Evolutionary conservation across 768 basidiomycete genomes (phyloP).

Genomic region (Symmetrospora coprosmae): DNA sequence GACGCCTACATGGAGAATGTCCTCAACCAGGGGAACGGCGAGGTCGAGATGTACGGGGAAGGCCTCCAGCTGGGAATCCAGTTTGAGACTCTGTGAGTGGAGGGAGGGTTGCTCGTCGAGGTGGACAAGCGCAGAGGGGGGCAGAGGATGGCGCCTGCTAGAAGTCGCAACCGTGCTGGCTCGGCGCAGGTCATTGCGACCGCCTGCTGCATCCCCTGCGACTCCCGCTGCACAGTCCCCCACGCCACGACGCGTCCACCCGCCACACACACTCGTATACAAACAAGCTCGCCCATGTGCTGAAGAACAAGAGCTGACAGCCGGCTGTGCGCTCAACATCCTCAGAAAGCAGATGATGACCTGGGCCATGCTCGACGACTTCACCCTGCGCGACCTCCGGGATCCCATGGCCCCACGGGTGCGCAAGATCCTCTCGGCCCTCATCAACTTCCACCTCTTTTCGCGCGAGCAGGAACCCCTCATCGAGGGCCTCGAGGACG

Average conservation of each 20-base stretch:
- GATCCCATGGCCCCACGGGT: slow-evolving; percentile 26
- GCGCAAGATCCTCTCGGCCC: slow-evolving; percentile 22
- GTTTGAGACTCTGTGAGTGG: slow-evolving; percentile 23
- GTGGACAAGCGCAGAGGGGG: too few species aligned
- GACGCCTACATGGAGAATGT: slow-evolving; percentile 28
- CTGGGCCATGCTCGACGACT: slow-evolving; percentile 27
- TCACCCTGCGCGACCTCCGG: slow-evolving; percentile 29
- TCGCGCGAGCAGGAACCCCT: slow-evolving; percentile 25
- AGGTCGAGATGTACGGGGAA: slow-evolving; percentile 29
- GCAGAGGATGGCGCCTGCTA: too few species aligned
- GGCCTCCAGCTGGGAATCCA: slow-evolving; percentile 30
- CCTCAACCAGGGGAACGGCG: slow-evolving; percentile 22
- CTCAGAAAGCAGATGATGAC: slow-evolving; percentile 29
- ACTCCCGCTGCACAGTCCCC: too few species aligned
- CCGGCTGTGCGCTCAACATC: not conserved
- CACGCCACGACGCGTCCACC: too few species aligned
- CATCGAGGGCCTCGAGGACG: slow-evolving; percentile 23
- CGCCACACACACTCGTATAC: too few species aligned
- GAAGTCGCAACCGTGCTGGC: too few species aligned
- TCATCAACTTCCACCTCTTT: slow-evolving; percentile 33
- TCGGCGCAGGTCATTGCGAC: too few species aligned
- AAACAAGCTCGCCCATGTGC: too few species aligned
- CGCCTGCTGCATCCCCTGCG: too few species aligned
- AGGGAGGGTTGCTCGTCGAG: not conserved
- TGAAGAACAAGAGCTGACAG: not conserved